Conservation (phyloP, 176 grass and related monocot species). For the Rhynchospora breviuscula region DNA sequence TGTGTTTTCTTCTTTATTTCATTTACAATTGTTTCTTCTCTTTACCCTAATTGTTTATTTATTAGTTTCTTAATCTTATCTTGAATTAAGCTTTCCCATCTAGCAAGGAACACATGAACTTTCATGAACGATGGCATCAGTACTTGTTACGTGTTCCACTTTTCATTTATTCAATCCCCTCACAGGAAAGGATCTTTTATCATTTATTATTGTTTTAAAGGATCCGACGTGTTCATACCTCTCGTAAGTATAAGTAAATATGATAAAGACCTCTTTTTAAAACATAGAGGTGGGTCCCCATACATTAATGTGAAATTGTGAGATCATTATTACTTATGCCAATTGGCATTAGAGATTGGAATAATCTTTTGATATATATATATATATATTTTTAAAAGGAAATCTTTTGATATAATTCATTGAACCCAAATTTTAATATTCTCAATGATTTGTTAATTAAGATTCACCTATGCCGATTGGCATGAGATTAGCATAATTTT, state of each 20-base stretch:
- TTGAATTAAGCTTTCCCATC: not conserved
- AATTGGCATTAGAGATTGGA: too few relatives aligned
- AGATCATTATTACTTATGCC: too few relatives aligned
- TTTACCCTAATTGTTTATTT: not conserved
- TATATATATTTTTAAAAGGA: too few relatives aligned
- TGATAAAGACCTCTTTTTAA: not conserved
- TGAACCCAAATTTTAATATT: too few relatives aligned
- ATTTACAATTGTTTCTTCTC: not conserved
- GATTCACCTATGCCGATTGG: too few relatives aligned
- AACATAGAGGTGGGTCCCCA: not conserved
- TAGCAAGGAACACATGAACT: not conserved
- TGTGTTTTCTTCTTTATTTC: too few relatives aligned
- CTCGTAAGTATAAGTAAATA: not conserved
- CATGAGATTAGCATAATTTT: too few relatives aligned
- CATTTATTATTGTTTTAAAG: not conserved
- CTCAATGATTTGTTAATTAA: not conserved
- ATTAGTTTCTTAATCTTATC: not conserved
- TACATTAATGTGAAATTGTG: not conserved
- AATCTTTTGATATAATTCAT: too few relatives aligned
- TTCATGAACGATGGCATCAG: not conserved
- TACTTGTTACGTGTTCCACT: not conserved
- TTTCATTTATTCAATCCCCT: not conserved
- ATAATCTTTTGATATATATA: too few relatives aligned
- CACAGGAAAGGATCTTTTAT: not conserved
- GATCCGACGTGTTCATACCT: not conserved